Evolutionary conservation across 495 filamentous ascomycete genomes (phyloP).

Genomic region (Glarea lozoyensis): DNA sequence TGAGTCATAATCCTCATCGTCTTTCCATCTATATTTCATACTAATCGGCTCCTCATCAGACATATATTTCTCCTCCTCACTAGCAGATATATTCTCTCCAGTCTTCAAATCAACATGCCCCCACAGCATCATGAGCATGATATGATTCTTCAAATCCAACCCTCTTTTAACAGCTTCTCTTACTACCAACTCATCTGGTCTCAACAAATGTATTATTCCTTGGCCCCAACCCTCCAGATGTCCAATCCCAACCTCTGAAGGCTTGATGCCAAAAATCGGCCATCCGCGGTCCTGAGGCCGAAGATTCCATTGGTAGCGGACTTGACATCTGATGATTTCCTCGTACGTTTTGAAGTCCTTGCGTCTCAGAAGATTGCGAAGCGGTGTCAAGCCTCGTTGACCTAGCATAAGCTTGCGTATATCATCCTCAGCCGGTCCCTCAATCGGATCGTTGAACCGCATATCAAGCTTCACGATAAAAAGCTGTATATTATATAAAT

Average conservation of each 20-base stretch:
- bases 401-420: conserved; percentile 48
- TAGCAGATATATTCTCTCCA: conserved; percentile 27
- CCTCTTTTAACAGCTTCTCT: conserved; percentile 37
- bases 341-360: conserved; percentile 25
- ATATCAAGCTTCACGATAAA: conserved; percentile 58
- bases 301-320: conserved; percentile 25
- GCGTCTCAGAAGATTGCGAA: conserved; percentile 40
- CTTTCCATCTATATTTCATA: background rate
- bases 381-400: conserved; percentile 41
- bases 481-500: conserved; percentile 42
- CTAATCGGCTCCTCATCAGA: conserved; percentile 25
- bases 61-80: conserved; percentile 35
- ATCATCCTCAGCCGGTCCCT: conserved; percentile 25
- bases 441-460: conserved; percentile 43
- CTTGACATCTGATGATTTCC: conserved; percentile 36
- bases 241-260: conserved; percentile 35
- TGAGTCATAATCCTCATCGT: conserved; percentile 1
- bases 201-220: conserved; percentile 30
- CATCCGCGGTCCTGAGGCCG: conserved; percentile 2
- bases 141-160: conserved; percentile 33
- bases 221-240: conserved; percentile 44
- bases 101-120: conserved; percentile 42
- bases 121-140: conserved; percentile 41
- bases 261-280: conserved; percentile 37
- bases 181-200: conserved; percentile 48